Evolutionary conservation across 352 stramenopile genomes (phyloP), one percentile per base, ranked within the genome.

Genomic region (Achlya hypogyna): DNA sequence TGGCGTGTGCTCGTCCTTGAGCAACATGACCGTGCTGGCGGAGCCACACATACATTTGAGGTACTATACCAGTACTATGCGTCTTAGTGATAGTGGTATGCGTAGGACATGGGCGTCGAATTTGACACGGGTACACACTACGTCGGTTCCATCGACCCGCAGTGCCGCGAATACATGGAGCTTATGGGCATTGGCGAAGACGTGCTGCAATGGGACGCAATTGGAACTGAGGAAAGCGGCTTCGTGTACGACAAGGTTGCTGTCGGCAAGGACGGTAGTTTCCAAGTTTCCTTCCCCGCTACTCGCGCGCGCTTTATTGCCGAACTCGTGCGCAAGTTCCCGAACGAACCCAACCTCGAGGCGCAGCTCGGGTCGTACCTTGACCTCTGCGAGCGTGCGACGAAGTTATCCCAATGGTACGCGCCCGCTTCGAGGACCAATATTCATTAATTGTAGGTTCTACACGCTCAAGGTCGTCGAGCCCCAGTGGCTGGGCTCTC

Each of bases 91-190:
- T 20, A n/a, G 49, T 27, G 25, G 16, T 10, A 56, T 38, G 6
- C 49, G 49, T 20, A 56, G 49, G 49, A 56, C 31, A 56, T 56
- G 49, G 49, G 49, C 49, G 49, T 56, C 49, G 70, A 81, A 35
- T 88, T 75, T 65, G 79, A 86, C 64, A 76, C 76, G 25, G 78
- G 79, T 4, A 53, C 84, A 0, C 79, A 88, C 65, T 86, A 88
- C 59, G 82, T 72, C 38, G 49, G 49, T 10, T 56, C 49, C 12
- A 56, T 56, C 31, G 65, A 69, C 23, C 68, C 69, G 16, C 69
- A 73, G 38, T 72, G 38, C 45, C 47, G 18, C 49, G 54, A 62
- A n/a, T 35, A 75, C 25, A 69, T 77, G 14, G 56, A 59, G 43
- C 54, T 76, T 22, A 68, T 60, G 22, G 79, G 71, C 54, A 27